phyloP scores from a whole-genome alignment of 2,329 filamentous ascomycete species.

The Hymenoscyphus occultus region DNA sequence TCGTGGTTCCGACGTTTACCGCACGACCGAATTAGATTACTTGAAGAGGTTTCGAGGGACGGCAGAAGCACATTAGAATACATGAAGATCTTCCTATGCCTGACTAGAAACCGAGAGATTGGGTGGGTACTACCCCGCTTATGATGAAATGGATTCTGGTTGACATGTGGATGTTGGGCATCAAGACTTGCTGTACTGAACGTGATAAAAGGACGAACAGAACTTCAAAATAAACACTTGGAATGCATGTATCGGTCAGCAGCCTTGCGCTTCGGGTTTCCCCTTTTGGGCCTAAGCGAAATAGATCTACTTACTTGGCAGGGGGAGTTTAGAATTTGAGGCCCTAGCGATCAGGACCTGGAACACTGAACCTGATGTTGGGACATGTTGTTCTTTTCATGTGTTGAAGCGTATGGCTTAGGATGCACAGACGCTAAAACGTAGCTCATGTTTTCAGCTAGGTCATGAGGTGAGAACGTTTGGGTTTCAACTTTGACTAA shows the following conservation, averaged over 20 bases:
- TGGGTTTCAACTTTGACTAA: slow-evolving; percentile 5
- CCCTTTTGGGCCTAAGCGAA: not conserved
- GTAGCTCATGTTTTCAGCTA: not conserved
- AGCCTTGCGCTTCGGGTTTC: not conserved
- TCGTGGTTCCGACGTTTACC: not conserved
- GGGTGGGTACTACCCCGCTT: no score
- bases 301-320: not conserved
- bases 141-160: not conserved
- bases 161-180: not conserved
- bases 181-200: no score
- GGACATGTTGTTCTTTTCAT: not conserved
- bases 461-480: not conserved
- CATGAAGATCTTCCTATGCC: not conserved
- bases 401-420: not conserved
- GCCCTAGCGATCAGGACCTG: not conserved
- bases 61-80: not conserved
- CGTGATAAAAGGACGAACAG: no score
- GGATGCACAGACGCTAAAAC: not conserved
- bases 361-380: not conserved
- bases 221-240: no score
- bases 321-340: not conserved
- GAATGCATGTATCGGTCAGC: no score
- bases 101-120: not conserved
- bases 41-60: not conserved
- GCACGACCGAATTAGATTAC: not conserved